Conservation (phyloP, 345 rosid species). For the Ricinus communis region DNA sequence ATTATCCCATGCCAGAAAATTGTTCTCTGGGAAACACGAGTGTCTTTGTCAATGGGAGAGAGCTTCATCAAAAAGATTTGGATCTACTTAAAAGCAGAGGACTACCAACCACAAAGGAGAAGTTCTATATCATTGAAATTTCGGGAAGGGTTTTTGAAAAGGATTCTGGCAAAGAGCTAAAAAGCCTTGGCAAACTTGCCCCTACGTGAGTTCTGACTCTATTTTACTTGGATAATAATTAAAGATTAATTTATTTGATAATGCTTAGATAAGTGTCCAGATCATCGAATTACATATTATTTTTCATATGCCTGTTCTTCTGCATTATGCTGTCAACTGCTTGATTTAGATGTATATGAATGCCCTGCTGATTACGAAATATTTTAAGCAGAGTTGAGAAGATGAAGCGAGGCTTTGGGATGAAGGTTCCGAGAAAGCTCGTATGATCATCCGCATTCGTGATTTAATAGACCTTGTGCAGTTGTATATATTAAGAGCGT, state of each 20-base stretch:
- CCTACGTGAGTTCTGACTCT: constrained; percentile 27
- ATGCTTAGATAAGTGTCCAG: background rate
- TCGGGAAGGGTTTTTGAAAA: constrained; percentile 27
- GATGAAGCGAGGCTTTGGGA: constrained; percentile 28
- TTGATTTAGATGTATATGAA: background rate
- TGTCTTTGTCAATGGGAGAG: constrained; percentile 30
- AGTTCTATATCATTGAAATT: constrained; percentile 17
- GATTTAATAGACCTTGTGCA: background rate
- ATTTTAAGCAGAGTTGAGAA: constrained; percentile 24
- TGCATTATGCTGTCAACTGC: background rate
- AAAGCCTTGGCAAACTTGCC: constrained; percentile 28
- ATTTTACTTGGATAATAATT: background rate
- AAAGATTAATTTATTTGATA: too few species aligned
- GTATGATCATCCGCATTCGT: background rate
- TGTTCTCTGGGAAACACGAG: constrained; percentile 28
- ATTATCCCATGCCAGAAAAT: constrained; percentile 22
- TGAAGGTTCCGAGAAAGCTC: constrained; percentile 23
- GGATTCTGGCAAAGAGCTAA: constrained; percentile 18
- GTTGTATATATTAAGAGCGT: background rate
- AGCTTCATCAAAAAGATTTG: constrained; percentile 31
- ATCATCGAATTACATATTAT: background rate
- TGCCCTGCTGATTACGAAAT: background rate
- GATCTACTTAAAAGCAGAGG: constrained; percentile 25
- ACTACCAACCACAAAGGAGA: constrained; percentile 19
- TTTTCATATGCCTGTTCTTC: background rate